Evolutionary conservation across 2,329 filamentous ascomycete genomes (phyloP).

Genomic region (Remersonia thermophila): DNA sequence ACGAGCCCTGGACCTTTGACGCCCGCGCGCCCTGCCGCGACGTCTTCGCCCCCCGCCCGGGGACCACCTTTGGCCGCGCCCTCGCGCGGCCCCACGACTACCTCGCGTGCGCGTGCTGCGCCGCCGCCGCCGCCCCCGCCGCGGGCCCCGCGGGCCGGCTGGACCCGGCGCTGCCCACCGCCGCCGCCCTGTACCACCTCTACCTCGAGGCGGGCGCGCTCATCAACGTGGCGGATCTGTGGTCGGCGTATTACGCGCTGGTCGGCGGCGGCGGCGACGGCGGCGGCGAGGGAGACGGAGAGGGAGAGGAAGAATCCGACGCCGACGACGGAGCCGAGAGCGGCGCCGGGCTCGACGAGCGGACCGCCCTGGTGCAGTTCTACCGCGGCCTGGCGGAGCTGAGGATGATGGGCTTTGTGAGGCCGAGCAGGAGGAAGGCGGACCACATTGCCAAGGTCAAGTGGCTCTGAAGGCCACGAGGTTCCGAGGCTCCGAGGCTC

Average conservation of each 20-base stretch:
- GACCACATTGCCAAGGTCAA: constrained; percentile 89
- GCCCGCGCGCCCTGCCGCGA: constrained; percentile 55
- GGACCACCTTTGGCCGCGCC: constrained; percentile 57
- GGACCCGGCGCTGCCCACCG: constrained; percentile 52
- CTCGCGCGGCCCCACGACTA: constrained; percentile 66
- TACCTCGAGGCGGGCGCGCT: constrained; percentile 66
- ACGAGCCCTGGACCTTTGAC: constrained; percentile 69
- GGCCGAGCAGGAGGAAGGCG: constrained; percentile 77
- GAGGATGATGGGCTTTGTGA: constrained; percentile 74
- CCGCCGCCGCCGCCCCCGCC: constrained; percentile 26
- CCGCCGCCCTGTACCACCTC: constrained; percentile 64
- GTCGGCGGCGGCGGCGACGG: no score
- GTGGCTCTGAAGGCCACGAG: constrained; percentile 47
- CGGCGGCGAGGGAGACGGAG: no score
- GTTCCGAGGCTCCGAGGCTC: constrained; percentile 2
- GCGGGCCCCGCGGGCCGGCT: no score
- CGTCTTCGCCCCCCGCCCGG: constrained; percentile 64
- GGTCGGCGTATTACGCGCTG: constrained; percentile 61
- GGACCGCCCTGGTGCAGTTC: constrained; percentile 59
- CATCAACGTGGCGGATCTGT: constrained; percentile 69
- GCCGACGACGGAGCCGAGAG: constrained; percentile 26
- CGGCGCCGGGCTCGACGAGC: constrained; percentile 33
- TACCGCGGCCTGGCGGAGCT: constrained; percentile 79
- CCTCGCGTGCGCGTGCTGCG: constrained; percentile 60
- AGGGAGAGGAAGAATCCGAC: neutral